A percentile compares a stretch with the other conserved stretches of the same genome.
These are phyloP conservation scores for Pestalotiopsis sp. DNA, from an alignment of 2,329 filamentous ascomycete genomes.

Conservation along the genomic window DNA sequence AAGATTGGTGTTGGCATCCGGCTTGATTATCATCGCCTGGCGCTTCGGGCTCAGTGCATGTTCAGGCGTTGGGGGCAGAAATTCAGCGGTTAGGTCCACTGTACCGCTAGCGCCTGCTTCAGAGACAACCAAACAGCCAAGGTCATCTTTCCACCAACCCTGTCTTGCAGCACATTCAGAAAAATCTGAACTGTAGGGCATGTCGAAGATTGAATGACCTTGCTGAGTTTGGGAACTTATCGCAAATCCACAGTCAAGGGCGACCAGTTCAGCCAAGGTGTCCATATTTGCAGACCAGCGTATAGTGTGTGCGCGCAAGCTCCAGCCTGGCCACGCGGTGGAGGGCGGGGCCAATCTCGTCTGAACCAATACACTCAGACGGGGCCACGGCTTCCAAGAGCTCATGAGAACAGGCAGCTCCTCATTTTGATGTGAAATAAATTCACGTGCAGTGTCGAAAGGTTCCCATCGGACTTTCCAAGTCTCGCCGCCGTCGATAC, in stretches of 20 bases:
- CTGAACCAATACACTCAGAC: not conserved
- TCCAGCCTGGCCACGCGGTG: conserved; percentile 8
- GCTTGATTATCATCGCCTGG: conserved; percentile 4
- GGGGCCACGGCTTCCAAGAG: conserved; percentile 9
- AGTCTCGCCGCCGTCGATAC: conserved; percentile 30
- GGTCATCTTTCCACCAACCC: conserved; percentile 1
- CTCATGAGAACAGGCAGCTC: not conserved
- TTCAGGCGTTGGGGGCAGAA: not conserved
- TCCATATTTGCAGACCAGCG: not conserved
- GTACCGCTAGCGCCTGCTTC: conserved; percentile 5
- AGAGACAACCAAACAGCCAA: not conserved
- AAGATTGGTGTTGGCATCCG: conserved; percentile 11
- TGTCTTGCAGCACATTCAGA: not conserved
- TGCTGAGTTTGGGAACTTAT: not conserved
- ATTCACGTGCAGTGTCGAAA: not conserved
- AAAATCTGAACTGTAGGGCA: not conserved
- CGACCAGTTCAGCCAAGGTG: not conserved
- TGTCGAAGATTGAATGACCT: conserved; percentile 3
- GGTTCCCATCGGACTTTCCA: conserved; percentile 22
- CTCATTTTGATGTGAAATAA: not conserved
- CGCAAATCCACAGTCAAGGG: conserved; percentile 10
- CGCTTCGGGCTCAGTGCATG: not conserved
- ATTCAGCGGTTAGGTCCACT: not conserved
- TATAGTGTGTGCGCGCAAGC: conserved; percentile 5
- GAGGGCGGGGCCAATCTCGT: conserved; percentile 3